Evolutionary conservation across 2,329 filamentous ascomycete genomes (phyloP).

Genomic region (Fusarium temperatum): DNA sequence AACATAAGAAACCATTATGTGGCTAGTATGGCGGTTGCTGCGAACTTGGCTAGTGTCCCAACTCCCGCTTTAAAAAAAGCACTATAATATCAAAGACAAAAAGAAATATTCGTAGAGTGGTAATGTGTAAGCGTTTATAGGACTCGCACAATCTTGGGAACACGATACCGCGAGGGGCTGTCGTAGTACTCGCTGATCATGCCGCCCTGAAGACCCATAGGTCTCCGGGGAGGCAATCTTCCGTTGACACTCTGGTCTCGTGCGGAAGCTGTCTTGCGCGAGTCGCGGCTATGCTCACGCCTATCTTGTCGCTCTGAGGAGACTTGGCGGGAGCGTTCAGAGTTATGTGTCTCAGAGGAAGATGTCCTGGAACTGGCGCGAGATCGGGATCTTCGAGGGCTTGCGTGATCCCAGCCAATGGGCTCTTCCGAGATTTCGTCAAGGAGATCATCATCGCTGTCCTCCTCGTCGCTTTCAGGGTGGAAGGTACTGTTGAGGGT

Average conservation of each 20-base stretch:
- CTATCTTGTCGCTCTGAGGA: slow-evolving; percentile 26
- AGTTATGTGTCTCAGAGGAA: slow-evolving; percentile 21
- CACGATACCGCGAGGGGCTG: slow-evolving; percentile 34
- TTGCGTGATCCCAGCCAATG: slow-evolving; percentile 18
- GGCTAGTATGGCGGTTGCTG: slow-evolving; percentile 24
- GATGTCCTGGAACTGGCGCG: slow-evolving; percentile 29
- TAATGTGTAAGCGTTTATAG: slow-evolving; percentile 6
- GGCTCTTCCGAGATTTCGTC: slow-evolving; percentile 30
- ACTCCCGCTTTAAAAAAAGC: slow-evolving; percentile 11
- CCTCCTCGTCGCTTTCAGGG: slow-evolving; percentile 6
- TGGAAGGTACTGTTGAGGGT: slow-evolving; percentile 34
- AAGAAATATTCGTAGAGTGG: slow-evolving; percentile 8
- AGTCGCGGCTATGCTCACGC: slow-evolving; percentile 26
- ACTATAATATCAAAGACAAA: slow-evolving; percentile 1
- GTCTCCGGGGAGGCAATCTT: slow-evolving; percentile 13
- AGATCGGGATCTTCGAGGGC: slow-evolving; percentile 20
- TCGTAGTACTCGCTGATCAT: slow-evolving; percentile 39
- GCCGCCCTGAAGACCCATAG: slow-evolving; percentile 21
- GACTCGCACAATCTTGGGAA: slow-evolving; percentile 36
- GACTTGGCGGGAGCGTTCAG: slow-evolving; percentile 27
- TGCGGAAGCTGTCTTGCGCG: slow-evolving; percentile 10
- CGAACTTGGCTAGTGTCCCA: slow-evolving; percentile 2
- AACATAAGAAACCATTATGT: background rate
- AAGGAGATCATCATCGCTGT: slow-evolving; percentile 25
- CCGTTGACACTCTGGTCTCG: slow-evolving; percentile 20